A percentile compares a stretch with the other conserved stretches of the same genome.
Evolutionary conservation across 177 flowering plant genomes (phyloP).

Genomic region (Vitis hybrid): DNA sequence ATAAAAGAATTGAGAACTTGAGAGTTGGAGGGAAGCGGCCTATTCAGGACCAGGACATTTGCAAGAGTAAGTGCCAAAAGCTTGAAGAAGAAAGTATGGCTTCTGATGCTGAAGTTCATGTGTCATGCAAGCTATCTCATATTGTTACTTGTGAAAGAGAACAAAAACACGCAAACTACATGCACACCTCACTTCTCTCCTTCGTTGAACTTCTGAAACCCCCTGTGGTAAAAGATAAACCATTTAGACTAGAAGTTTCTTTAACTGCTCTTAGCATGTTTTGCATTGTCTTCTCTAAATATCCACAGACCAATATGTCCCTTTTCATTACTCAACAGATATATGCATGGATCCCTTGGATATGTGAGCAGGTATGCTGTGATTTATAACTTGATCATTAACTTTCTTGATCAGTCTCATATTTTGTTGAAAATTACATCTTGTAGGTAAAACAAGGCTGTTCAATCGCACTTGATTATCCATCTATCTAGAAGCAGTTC

Average conservation of each 20-base stretch:
- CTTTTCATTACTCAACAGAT: slow-evolving; percentile 46
- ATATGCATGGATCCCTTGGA: slow-evolving; percentile 76
- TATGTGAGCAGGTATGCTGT: slow-evolving; percentile 64
- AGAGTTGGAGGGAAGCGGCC: slow-evolving; percentile 63
- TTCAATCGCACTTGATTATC: slow-evolving; percentile 51
- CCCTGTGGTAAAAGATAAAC: slow-evolving; percentile 21
- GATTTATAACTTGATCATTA: slow-evolving; percentile 4
- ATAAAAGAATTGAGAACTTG: slow-evolving; percentile 23
- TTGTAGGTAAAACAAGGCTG: slow-evolving; percentile 58
- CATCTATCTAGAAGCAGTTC: slow-evolving; percentile 75
- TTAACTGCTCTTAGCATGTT: slow-evolving; percentile 80
- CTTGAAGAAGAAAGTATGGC: slow-evolving; percentile 25
- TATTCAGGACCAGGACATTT: slow-evolving; percentile 27
- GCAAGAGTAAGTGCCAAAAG: slow-evolving; percentile 60
- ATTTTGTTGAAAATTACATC: slow-evolving; percentile 12
- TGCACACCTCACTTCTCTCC: slow-evolving; percentile 42
- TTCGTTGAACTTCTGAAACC: slow-evolving; percentile 58
- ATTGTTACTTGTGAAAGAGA: slow-evolving; percentile 19
- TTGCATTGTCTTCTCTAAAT: slow-evolving; percentile 59
- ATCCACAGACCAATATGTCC: slow-evolving; percentile 45
- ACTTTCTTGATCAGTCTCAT: not conserved
- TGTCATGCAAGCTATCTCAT: slow-evolving; percentile 14
- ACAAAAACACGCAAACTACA: slow-evolving; percentile 47
- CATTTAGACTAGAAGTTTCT: slow-evolving; percentile 50
- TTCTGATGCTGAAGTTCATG: slow-evolving; percentile 19